Evolutionary conservation across 768 basidiomycete species (phyloP).

Genomic region (Pisolithus microcarpus): DNA sequence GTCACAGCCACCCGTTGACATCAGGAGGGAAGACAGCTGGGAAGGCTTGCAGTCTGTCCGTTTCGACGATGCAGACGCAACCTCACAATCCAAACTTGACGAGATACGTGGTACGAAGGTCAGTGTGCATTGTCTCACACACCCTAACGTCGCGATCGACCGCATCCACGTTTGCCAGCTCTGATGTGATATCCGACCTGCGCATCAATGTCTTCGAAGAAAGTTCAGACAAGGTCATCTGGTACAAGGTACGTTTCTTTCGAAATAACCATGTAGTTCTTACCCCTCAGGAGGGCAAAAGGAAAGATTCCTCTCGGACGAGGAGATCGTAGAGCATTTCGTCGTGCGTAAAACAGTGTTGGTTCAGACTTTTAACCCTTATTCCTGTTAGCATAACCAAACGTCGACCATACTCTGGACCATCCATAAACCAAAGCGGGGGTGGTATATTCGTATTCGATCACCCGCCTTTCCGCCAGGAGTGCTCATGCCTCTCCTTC

Average conservation of each 20-base stretch:
- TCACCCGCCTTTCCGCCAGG: slow-evolving; percentile 63
- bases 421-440: slow-evolving; percentile 70
- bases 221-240: slow-evolving; percentile 49
- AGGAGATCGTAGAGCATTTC: slow-evolving; percentile 70
- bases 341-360: slow-evolving; percentile 42
- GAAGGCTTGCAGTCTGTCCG: background rate
- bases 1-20: too few relatives aligned
- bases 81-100: slow-evolving; percentile 23
- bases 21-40: background rate
- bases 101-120: slow-evolving; percentile 29
- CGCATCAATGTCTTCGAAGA: slow-evolving; percentile 58
- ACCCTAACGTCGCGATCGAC: background rate
- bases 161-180: slow-evolving; percentile 34
- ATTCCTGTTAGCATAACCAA: slow-evolving; percentile 49
- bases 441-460: slow-evolving; percentile 79
- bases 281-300: slow-evolving; percentile 25
- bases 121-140: slow-evolving; percentile 1
- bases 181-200: slow-evolving; percentile 68
- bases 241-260: slow-evolving; percentile 57
- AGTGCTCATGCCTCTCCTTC: slow-evolving; percentile 48
- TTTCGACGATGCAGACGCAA: slow-evolving; percentile 13
- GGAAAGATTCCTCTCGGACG: slow-evolving; percentile 68
- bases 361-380: background rate
- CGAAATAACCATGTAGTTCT: background rate
- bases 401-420: slow-evolving; percentile 63